Percentiles rank a stretch among this genome's conserved stretches.
These are phyloP conservation scores for Ceratocystis colombiana DNA, from an alignment of 2,329 filamentous ascomycete species.

Conservation along the genomic window DNA sequence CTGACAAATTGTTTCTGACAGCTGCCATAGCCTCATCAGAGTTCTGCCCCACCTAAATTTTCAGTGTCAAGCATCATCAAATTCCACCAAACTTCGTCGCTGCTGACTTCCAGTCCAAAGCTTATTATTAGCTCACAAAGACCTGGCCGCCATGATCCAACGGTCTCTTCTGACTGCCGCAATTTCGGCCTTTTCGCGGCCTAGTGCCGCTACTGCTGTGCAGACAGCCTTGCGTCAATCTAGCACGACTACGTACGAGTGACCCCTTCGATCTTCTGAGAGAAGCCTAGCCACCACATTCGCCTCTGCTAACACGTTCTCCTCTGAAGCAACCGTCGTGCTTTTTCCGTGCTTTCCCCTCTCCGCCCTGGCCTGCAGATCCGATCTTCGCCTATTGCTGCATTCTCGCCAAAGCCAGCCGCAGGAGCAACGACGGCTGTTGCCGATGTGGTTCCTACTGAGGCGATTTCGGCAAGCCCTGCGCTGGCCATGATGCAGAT, in stretches of 20 bases:
- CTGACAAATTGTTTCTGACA: conserved; percentile 2
- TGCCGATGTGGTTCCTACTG: conserved; percentile 39
- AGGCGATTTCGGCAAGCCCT: conserved; percentile 44
- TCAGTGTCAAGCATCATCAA: conserved; percentile 5
- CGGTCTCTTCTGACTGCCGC: conserved; percentile 19
- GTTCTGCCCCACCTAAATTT: conserved; percentile 22
- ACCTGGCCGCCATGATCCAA: conserved; percentile 15
- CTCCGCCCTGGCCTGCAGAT: conserved; percentile 22
- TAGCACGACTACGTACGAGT: conserved; percentile 21
- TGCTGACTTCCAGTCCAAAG: background rate
- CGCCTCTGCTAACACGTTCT: conserved; percentile 1
- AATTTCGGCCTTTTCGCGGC: conserved; percentile 14
- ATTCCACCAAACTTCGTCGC: background rate
- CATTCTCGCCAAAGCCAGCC: conserved; percentile 21
- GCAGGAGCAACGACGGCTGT: conserved; percentile 23
- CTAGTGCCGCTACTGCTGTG: conserved; percentile 10
- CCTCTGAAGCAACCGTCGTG: conserved; percentile 10
- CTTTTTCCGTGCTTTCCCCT: conserved; percentile 22
- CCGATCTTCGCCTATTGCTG: conserved; percentile 18
- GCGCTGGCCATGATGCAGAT: conserved; percentile 43
- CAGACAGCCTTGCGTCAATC: conserved; percentile 18
- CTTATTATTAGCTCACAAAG: background rate
- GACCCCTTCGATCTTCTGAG: background rate
- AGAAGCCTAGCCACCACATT: background rate
- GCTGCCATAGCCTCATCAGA: conserved; percentile 9